Conservation (phyloP, 306 rosid genomes). For the Alnus rubra region DNA sequence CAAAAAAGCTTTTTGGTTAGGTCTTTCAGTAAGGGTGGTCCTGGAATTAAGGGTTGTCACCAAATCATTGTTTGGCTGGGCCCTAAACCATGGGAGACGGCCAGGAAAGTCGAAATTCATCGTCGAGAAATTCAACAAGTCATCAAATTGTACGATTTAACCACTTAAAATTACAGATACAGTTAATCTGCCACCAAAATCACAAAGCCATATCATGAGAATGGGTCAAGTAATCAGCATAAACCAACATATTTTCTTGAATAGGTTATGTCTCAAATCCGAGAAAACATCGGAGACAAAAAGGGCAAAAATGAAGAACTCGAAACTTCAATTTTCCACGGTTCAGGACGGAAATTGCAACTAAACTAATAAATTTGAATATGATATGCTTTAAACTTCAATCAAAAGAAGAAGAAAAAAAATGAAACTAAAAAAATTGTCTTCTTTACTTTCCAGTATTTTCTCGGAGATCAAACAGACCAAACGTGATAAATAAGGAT, state of each 20-base stretch:
- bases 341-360: background rate
- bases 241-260: background rate
- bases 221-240: background rate
- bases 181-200: constrained; percentile 27
- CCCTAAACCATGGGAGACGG: constrained; percentile 46
- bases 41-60: constrained; percentile 27
- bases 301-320: background rate
- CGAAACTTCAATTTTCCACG: background rate
- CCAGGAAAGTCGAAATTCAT: constrained; percentile 59
- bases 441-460: background rate
- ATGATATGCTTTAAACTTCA: background rate
- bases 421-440: background rate
- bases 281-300: background rate
- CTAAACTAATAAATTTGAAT: background rate
- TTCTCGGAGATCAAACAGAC: background rate
- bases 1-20: constrained; percentile 27
- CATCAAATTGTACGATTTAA: constrained; percentile 22
- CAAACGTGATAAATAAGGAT: background rate
- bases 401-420: background rate
- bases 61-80: constrained; percentile 42
- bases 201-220: constrained; percentile 7
- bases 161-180: constrained; percentile 26
- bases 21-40: constrained; percentile 27
- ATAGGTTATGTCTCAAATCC: background rate
- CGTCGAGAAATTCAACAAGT: constrained; percentile 13